Base-by-base conservation (phyloP, 345 rosid genomes). In the Pugionium cornutum region DNA sequence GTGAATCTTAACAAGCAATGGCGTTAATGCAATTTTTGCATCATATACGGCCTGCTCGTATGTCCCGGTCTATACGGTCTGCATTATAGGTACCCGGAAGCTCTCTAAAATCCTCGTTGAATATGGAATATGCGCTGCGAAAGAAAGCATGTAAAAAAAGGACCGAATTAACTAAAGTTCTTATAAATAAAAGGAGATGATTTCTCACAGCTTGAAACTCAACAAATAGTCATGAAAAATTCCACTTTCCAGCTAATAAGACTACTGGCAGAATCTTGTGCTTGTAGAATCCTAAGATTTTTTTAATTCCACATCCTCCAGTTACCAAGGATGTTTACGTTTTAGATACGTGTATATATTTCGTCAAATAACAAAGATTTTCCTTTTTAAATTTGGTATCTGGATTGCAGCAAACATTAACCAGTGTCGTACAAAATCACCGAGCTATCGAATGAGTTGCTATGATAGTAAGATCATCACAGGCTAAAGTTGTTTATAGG, bases 21-120 rank as follows among this genome's bases (percentile, higher is more conserved):
- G 53, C 26, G 25, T 40, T 42, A 32, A 30, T 48, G 41, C 4
- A 42, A 33, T 3, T 58, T 28, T 33, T 18, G 60, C 52, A 64
- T 88, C 85, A 84, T 54, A 84, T 61, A 73, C 82, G 96, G 73
- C 96, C 97, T 18, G 91, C 78, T 46, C 96, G 80, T 53, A 88
- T 68, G 75, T 88, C 88, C 74, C 92, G 77, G 55, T 88, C 96
- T 49, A 91, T 77, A 40, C 83, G 84, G 58, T 91, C 94, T 45
- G 96, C 97, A 53, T 88, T 91, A 29, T 86, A 82, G 56, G 96
- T 91, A 46, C 97, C 96, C 0, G 96, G 94, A 75, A 91, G 94
- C 89, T 88, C 97, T 81, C 91, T 83, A 52, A 91, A 91, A 75
- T 83, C 96, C 64, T 88, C 91, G 37, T 86, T 88, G 83, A 88